These are phyloP conservation scores for Cryphonectria nitschkei DNA, from an alignment of 2,329 filamentous ascomycete genomes.

Conservation along the genomic window DNA sequence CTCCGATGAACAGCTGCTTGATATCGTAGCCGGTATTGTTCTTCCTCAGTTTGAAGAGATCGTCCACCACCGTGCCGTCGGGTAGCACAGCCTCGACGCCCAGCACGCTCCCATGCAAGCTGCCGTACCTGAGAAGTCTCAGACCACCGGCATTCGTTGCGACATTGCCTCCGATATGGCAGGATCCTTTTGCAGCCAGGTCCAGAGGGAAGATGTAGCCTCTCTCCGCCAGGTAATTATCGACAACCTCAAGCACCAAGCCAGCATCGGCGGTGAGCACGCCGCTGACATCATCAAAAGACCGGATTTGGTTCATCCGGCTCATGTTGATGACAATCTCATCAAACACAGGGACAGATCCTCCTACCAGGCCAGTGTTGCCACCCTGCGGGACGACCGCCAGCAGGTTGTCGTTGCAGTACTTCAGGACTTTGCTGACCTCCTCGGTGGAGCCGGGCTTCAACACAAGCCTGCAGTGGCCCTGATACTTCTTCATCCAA, in stretches of 20 bases:
- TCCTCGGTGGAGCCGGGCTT: conserved; percentile 85
- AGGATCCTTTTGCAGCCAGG: conserved; percentile 96
- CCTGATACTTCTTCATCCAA: conserved; percentile 99
- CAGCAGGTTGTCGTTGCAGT: conserved; percentile 91
- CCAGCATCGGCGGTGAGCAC: conserved; percentile 90
- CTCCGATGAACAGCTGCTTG: conserved; percentile 95
- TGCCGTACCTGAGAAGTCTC: conserved; percentile 87
- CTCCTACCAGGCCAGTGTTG: conserved; percentile 94
- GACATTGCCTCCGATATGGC: conserved; percentile 94
- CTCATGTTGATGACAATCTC: conserved; percentile 93
- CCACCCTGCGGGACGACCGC: conserved; percentile 97
- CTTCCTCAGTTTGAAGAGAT: conserved; percentile 86
- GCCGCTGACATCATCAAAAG: conserved; percentile 91
- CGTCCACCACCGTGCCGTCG: conserved; percentile 89
- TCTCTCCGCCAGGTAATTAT: conserved; percentile 81
- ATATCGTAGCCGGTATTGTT: conserved; percentile 99
- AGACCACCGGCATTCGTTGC: conserved; percentile 94
- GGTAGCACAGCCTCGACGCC: conserved; percentile 93
- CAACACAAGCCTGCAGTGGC: conserved; percentile 83
- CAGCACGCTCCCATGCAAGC: conserved; percentile 88
- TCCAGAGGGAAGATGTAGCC: conserved; percentile 94
- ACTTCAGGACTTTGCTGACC: conserved; percentile 86
- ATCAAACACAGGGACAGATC: conserved; percentile 95
- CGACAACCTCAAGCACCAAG: conserved; percentile 85
- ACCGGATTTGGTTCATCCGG: conserved; percentile 88